phyloP scores from a whole-genome alignment of 2,329 filamentous ascomycete genomes.

The Fusarium multiceps region DNA sequence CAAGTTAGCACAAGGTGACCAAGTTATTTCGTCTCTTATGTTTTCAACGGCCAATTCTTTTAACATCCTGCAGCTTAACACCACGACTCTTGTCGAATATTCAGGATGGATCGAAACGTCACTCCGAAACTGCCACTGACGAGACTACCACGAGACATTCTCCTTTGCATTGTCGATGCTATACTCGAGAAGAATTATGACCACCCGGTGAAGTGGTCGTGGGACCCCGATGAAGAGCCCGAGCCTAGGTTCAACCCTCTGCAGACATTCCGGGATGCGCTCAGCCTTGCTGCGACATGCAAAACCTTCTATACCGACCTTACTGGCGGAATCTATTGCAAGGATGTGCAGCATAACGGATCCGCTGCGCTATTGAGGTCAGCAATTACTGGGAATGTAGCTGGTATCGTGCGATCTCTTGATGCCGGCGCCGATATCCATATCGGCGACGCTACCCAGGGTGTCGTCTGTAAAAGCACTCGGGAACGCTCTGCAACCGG shows the following conservation, averaged over 20 bases:
- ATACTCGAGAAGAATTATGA: slow-evolving; percentile 1
- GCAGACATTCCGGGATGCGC: neutral
- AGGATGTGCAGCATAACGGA: neutral
- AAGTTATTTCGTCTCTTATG: no score
- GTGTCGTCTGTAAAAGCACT: no score
- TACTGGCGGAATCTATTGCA: neutral
- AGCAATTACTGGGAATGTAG: neutral
- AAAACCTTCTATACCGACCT: neutral
- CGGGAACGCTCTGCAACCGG: no score
- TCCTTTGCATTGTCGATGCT: neutral
- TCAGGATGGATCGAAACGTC: neutral
- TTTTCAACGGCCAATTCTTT: no score
- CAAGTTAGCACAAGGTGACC: no score
- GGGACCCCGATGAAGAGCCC: neutral
- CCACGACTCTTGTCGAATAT: neutral
- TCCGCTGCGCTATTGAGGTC: slow-evolving; percentile 4
- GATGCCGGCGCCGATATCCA: neutral
- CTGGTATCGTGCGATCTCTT: neutral
- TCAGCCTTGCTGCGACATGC: slow-evolving; percentile 14
- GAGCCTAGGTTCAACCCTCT: neutral
- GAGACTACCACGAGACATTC: neutral
- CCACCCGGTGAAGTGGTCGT: neutral
- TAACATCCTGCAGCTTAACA: neutral
- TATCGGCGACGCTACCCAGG: neutral
- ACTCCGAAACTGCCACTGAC: neutral